phyloP scores from a whole-genome alignment of 1,139 yeast genomes.

The Zygoascus meyerae region DNA sequence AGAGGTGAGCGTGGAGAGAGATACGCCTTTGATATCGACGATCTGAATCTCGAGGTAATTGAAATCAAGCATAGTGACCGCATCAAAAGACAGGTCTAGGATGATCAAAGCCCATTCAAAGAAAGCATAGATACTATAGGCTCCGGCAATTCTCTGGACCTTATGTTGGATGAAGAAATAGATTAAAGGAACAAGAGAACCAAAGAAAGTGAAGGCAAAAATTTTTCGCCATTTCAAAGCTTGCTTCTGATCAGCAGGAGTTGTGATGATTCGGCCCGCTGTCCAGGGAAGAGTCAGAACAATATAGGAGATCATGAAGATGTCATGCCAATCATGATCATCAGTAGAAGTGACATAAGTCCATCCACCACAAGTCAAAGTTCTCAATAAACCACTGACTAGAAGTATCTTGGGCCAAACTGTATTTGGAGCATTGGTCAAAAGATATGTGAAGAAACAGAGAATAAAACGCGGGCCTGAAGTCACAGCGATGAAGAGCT shows the following conservation, averaged over 20 bases:
- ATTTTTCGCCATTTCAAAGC: constrained; percentile 49
- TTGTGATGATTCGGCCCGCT: constrained; percentile 50
- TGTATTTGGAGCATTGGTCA: constrained; percentile 33
- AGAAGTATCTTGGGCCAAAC: constrained; percentile 43
- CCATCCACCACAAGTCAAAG: constrained; percentile 98
- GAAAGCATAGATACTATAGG: constrained; percentile 89
- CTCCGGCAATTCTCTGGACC: constrained; percentile 83
- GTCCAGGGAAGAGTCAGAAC: constrained; percentile 92
- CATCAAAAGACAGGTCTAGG: constrained; percentile 78
- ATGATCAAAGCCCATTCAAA: constrained; percentile 88
- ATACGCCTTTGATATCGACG: constrained; percentile 33
- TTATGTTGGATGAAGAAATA: constrained; percentile 92
- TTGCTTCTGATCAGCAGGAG: constrained; percentile 45
- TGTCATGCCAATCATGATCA: constrained; percentile 93
- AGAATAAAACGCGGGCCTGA: constrained; percentile 72
- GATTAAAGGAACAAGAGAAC: constrained; percentile 67
- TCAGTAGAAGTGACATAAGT: constrained; percentile 95
- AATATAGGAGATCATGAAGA: constrained; percentile 88
- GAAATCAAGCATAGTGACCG: constrained; percentile 72
- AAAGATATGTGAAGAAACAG: constrained; percentile 53
- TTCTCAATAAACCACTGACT: constrained; percentile 65
- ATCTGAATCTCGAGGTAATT: constrained; percentile 46
- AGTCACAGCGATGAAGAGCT: constrained; percentile 54
- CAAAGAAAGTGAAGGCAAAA: constrained; percentile 60
- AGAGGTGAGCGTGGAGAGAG: constrained; percentile 6